Evolutionary conservation across 495 filamentous ascomycete genomes (phyloP).

Genomic region (Pseudotulostoma volvatum): DNA sequence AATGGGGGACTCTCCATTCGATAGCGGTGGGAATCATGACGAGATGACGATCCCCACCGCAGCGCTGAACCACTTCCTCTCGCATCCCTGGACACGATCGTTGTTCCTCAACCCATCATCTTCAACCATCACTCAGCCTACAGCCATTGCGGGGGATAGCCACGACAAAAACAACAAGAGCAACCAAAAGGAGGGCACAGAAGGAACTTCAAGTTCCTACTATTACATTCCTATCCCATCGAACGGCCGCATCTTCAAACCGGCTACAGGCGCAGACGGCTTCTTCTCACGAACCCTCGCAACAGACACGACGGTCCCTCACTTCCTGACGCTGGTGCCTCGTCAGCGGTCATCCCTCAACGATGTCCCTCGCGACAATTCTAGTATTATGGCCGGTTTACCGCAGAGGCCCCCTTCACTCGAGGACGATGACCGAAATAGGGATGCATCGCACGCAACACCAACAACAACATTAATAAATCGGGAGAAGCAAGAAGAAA

Average conservation of each 20-base stretch:
- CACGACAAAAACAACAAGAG: neutral
- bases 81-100: conserved; percentile 1
- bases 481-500: too few species aligned
- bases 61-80: conserved; percentile 1
- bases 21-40: too few species aligned
- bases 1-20: too few species aligned
- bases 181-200: too few species aligned
- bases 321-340: conserved; percentile 23
- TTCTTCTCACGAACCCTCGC: conserved; percentile 22
- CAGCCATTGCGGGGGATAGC: too few species aligned
- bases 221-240: conserved; percentile 22
- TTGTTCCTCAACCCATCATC: too few species aligned
- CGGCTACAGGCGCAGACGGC: conserved; percentile 24
- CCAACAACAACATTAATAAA: too few species aligned
- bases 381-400: conserved; percentile 1
- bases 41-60: too few species aligned
- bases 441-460: conserved; percentile 20
- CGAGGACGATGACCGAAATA: conserved; percentile 9
- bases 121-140: neutral
- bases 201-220: too few species aligned
- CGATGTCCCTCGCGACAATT: conserved; percentile 17
- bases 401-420: conserved; percentile 6
- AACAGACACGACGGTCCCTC: conserved; percentile 24
- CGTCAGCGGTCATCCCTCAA: too few species aligned
- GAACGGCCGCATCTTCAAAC: conserved; percentile 21